Evolutionary conservation across 1,139 yeast genomes (phyloP).

Genomic region (Arxiozyma heterogenica): DNA sequence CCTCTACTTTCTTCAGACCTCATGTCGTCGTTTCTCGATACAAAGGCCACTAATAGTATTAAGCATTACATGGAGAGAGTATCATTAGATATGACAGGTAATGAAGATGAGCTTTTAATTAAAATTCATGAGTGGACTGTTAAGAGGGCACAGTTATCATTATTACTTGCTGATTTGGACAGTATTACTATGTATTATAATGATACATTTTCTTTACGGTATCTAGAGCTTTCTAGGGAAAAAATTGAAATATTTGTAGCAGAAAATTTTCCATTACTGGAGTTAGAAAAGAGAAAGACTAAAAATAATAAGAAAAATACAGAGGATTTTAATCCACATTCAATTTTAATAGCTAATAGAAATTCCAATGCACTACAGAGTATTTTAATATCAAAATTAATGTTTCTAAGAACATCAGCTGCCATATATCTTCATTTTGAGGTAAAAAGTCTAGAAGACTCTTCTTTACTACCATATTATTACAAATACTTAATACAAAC

Average conservation of each 20-base stretch:
- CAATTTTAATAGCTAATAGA: slow-evolving; percentile 8
- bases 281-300: slow-evolving; percentile 5
- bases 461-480: slow-evolving; percentile 18
- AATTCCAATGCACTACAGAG: slow-evolving; percentile 19
- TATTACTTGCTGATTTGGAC: slow-evolving; percentile 24
- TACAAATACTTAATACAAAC: slow-evolving; percentile 19
- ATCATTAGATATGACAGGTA: slow-evolving; percentile 14
- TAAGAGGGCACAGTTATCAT: slow-evolving; percentile 21
- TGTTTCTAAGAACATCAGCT: slow-evolving; percentile 22
- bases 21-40: slow-evolving; percentile 15
- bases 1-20: slow-evolving; percentile 15
- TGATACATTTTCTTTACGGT: slow-evolving; percentile 14
- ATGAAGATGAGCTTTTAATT: slow-evolving; percentile 6
- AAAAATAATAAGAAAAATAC: background rate
- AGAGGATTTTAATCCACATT: slow-evolving; percentile 2
- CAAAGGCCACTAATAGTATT: slow-evolving; percentile 14
- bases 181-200: slow-evolving; percentile 20
- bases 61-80: slow-evolving; percentile 19
- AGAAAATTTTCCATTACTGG: slow-evolving; percentile 14
- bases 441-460: slow-evolving; percentile 10
- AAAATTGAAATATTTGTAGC: slow-evolving; percentile 13
- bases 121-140: slow-evolving; percentile 18
- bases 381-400: slow-evolving; percentile 17
- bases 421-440: slow-evolving; percentile 27
- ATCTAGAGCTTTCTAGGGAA: slow-evolving; percentile 16